Percentiles rank a stretch among this genome's conserved stretches.
These are phyloP conservation scores for Myriosclerotinia curreyana DNA, from an alignment of 2,329 filamentous ascomycete species.

Conservation along the genomic window DNA sequence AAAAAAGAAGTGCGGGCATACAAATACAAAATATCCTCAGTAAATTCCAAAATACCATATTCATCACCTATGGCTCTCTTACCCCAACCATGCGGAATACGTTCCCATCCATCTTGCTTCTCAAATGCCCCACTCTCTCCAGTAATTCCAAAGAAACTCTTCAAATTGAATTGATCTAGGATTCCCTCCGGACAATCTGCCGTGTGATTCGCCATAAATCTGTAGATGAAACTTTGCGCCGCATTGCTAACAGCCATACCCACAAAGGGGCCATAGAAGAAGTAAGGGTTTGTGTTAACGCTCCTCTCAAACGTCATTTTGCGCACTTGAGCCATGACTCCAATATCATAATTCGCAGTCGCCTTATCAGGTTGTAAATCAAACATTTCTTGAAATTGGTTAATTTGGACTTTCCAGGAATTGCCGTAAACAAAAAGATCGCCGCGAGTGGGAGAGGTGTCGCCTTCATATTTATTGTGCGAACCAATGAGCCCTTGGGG, in stretches of 20 bases:
- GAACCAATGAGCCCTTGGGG: constrained; percentile 47
- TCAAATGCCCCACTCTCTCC: constrained; percentile 18
- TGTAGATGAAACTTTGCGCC: constrained; percentile 6
- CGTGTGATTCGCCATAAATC: constrained; percentile 18
- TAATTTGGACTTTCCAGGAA: not conserved
- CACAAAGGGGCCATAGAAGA: constrained; percentile 45
- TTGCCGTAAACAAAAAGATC: constrained; percentile 42
- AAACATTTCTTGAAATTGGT: constrained; percentile 50
- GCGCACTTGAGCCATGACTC: constrained; percentile 45
- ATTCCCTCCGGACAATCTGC: constrained; percentile 35
- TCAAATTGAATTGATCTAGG: constrained; percentile 37
- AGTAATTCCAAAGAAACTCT: constrained; percentile 24
- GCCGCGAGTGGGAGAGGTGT: constrained; percentile 50
- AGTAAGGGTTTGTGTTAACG: constrained; percentile 45
- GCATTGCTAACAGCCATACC: constrained; percentile 11
- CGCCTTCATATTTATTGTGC: constrained; percentile 53
- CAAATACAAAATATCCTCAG: constrained; percentile 43
- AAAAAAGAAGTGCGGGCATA: constrained; percentile 21
- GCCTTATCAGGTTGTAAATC: constrained; percentile 41
- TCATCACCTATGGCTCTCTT: constrained; percentile 34
- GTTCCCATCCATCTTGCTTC: constrained; percentile 23
- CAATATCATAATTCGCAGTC: constrained; percentile 41
- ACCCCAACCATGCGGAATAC: constrained; percentile 36
- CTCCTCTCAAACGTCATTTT: constrained; percentile 42
- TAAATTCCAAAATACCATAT: constrained; percentile 43